Base-by-base conservation (phyloP, 73 alveolate genomes). In the Paramecium pentaurelia region DNA sequence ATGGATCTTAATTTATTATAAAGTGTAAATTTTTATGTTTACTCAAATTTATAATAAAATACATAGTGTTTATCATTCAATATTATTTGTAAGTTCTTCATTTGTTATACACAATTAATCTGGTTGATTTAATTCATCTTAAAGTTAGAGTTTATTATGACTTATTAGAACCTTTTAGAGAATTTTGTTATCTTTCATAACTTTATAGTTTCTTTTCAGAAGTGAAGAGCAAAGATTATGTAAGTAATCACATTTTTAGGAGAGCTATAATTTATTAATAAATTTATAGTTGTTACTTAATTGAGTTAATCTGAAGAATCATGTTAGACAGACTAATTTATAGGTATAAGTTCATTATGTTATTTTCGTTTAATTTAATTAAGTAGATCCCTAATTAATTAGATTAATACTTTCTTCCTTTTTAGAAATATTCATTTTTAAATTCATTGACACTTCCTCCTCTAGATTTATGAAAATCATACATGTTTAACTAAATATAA, bases 391-490 rank as follows among this genome's bases (percentile, higher is more conserved):
- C 88, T 75, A 75, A 38, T 38, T 49, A 49, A 25, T 25, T 84
- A 18, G 8, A 12, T 27, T 12, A 0, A 58, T 87, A 87, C 94
- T 73, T 89, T 60, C 84, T 89, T 6, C 92, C 92, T 89, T 58
- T 89, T 47, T 89, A 45, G 85, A 89, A 89, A 18, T 37, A 83
- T 22, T 83, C 51, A 70, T 89, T 88, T 37, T 60, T 44, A 85
- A 89, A 89, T 89, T 71, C 92, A n/a, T 77, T 44, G 37, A 25
- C 86, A 18, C 40, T 45, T 14, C 77, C 71, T 6, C 84, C 93
- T 87, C 77, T 87, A 4, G 71, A 71, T 45, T 89, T 89, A 51
- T 89, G 94, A 73, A 89, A 89, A 60, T 89, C 94, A 20, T 89
- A 89, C 94, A 89, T 89, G 32, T 89, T 89, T 37, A 89, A 45